A percentile compares a stretch with the other conserved stretches of the same genome.
Conservation (phyloP, 148 eudicot genomes). For the Fallopia convolvulus region DNA sequence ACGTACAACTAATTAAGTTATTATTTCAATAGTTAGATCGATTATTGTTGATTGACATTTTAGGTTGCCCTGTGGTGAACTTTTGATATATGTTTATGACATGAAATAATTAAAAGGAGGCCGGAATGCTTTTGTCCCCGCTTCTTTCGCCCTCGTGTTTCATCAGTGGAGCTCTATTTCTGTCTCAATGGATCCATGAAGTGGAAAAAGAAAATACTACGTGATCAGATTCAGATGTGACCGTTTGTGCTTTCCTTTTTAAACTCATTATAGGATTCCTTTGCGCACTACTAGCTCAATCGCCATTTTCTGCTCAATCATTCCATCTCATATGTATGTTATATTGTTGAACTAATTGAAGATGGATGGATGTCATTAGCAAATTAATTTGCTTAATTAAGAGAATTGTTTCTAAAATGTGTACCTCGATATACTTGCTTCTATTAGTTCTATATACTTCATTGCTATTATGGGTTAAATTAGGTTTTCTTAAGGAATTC, state of each 20-base stretch:
- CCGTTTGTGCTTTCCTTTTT: not conserved
- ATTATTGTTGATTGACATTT: not conserved
- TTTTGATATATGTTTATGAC: not conserved
- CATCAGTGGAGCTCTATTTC: not conserved
- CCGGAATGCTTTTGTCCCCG: not conserved
- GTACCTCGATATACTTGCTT: no score
- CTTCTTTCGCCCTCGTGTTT: conserved; percentile 8
- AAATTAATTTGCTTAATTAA: not conserved
- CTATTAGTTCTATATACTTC: no score
- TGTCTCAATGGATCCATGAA: not conserved
- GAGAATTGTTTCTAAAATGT: no score
- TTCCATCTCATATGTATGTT: no score
- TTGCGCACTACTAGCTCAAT: no score
- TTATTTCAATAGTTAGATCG: no score
- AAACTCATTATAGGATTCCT: not conserved
- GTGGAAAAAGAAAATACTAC: not conserved
- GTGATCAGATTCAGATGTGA: not conserved
- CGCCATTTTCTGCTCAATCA: no score
- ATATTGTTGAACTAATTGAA: not conserved
- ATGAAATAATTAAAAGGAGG: not conserved
- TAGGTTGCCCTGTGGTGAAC: conserved; percentile 1
- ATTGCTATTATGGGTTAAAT: no score
- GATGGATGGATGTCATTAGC: not conserved
- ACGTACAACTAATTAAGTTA: no score
- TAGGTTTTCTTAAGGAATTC: no score